Percentiles rank a stretch among this genome's conserved stretches.
Conservation (phyloP, 2,329 filamentous ascomycete species). For the Ascochyta lentis region DNA sequence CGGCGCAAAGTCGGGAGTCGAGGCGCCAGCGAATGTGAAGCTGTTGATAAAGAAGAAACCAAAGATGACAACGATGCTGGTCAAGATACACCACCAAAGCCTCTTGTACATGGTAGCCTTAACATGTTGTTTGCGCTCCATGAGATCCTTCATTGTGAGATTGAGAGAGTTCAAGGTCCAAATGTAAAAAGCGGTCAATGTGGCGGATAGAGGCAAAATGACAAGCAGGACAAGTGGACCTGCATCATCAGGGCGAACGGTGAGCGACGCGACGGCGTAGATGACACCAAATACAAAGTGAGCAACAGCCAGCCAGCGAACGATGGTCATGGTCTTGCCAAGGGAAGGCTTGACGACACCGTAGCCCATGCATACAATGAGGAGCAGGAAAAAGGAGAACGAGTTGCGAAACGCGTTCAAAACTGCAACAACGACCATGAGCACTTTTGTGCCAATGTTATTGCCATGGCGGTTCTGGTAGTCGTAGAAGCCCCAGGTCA, state of each 20-base stretch:
- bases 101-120: constrained; percentile 98
- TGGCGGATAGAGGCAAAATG: constrained; percentile 88
- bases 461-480: constrained; percentile 90
- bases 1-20: constrained; percentile 88
- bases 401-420: constrained; percentile 94
- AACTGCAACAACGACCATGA: constrained; percentile 90
- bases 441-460: constrained; percentile 79
- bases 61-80: constrained; percentile 93
- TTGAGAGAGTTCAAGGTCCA: constrained; percentile 98
- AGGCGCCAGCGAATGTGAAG: constrained; percentile 86
- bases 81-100: constrained; percentile 96
- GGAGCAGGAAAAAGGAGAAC: constrained; percentile 95
- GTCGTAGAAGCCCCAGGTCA: constrained; percentile 99
- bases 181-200: constrained; percentile 95
- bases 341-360: constrained; percentile 94
- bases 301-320: constrained; percentile 85
- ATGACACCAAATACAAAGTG: constrained; percentile 96
- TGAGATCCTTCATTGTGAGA: constrained; percentile 93
- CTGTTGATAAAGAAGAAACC: constrained; percentile 99
- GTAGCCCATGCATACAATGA: constrained; percentile 99
- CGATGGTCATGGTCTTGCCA: constrained; percentile 91
- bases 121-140: constrained; percentile 88
- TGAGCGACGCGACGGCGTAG: constrained; percentile 87
- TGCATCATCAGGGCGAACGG: constrained; percentile 86
- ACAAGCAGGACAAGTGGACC: constrained; percentile 91